Percentiles rank a stretch among this genome's conserved stretches.
These are phyloP conservation scores for Gossypium longicalyx DNA, from an alignment of 345 rosid genomes.

Conservation along the genomic window DNA sequence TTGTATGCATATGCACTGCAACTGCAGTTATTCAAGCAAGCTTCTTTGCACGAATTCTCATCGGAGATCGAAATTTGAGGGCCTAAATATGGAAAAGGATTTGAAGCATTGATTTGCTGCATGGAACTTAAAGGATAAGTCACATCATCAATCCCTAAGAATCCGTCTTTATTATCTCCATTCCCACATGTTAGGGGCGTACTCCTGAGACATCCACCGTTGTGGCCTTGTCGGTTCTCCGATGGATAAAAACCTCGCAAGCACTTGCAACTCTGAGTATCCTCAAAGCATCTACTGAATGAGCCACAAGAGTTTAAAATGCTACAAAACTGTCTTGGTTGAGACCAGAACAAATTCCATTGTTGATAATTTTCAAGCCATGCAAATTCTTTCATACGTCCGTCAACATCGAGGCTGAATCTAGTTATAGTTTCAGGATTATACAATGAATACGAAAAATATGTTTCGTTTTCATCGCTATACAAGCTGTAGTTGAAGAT, in stretches of 20 bases:
- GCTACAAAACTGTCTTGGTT: neutral
- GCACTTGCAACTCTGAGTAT: slow-evolving; percentile 32
- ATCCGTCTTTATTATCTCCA: slow-evolving; percentile 14
- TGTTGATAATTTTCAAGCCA: neutral
- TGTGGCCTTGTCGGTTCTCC: slow-evolving; percentile 26
- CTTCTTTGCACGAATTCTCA: neutral
- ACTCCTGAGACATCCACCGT: slow-evolving; percentile 35
- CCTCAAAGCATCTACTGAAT: slow-evolving; percentile 26
- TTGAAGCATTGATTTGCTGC: neutral
- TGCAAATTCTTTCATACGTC: neutral
- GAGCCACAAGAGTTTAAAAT: neutral
- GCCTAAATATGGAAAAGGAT: neutral
- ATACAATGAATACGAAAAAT: slow-evolving; percentile 27
- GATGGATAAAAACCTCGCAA: slow-evolving; percentile 33
- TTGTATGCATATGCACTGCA: slow-evolving; percentile 21
- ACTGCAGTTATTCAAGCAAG: slow-evolving; percentile 18
- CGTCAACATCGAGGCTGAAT: neutral
- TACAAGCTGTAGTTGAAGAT: slow-evolving; percentile 23
- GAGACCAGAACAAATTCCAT: slow-evolving; percentile 7
- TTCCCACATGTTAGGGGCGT: slow-evolving; percentile 22
- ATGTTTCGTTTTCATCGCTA: slow-evolving; percentile 17
- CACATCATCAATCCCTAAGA: slow-evolving; percentile 12
- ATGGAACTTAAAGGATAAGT: neutral
- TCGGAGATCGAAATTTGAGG: neutral
- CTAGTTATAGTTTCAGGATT: neutral